These are phyloP conservation scores for Podila clonocystis DNA, from an alignment of 192 early-diverging fungal species.

Conservation along the genomic window DNA sequence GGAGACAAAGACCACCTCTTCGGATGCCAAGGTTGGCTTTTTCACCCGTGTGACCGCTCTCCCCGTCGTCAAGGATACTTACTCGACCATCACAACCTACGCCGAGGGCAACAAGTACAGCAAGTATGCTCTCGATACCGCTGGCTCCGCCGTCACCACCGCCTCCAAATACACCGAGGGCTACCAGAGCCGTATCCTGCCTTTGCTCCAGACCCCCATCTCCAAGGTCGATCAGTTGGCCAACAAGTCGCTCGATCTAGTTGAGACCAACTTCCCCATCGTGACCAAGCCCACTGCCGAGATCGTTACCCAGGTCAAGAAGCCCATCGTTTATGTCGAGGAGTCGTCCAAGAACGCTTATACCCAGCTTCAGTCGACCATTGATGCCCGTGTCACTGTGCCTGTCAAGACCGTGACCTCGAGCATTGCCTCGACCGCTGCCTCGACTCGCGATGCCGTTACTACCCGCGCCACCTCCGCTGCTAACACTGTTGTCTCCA, in stretches of 20 bases:
- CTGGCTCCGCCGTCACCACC: conserved; percentile 26
- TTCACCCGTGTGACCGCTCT: conserved; percentile 33
- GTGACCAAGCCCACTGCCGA: conserved; percentile 68
- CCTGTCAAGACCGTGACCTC: conserved; percentile 65
- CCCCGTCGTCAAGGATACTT: conserved; percentile 26
- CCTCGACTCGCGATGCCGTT: conserved; percentile 4
- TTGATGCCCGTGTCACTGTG: conserved; percentile 59
- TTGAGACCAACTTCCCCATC: conserved; percentile 70
- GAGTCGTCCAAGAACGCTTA: conserved; percentile 54
- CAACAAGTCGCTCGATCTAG: conserved; percentile 66
- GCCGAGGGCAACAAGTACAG: conserved; percentile 54
- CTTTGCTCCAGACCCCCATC: conserved; percentile 61
- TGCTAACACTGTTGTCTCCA: conserved; percentile 54
- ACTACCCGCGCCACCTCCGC: background rate
- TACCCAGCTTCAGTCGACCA: conserved; percentile 51
- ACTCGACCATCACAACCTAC: conserved; percentile 40
- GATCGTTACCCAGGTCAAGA: conserved; percentile 65
- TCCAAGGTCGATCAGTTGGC: conserved; percentile 66
- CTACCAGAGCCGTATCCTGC: conserved; percentile 30
- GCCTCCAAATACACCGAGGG: conserved; percentile 49
- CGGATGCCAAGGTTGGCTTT: conserved; percentile 7
- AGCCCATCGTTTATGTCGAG: conserved; percentile 40
- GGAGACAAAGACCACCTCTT: background rate
- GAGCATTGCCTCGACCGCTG: conserved; percentile 17
- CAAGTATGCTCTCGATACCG: conserved; percentile 25